Evolutionary conservation across 805 yeast genomes (phyloP), one percentile per base, ranked within the genome.

Genomic region (Zygoascus tannicola): DNA sequence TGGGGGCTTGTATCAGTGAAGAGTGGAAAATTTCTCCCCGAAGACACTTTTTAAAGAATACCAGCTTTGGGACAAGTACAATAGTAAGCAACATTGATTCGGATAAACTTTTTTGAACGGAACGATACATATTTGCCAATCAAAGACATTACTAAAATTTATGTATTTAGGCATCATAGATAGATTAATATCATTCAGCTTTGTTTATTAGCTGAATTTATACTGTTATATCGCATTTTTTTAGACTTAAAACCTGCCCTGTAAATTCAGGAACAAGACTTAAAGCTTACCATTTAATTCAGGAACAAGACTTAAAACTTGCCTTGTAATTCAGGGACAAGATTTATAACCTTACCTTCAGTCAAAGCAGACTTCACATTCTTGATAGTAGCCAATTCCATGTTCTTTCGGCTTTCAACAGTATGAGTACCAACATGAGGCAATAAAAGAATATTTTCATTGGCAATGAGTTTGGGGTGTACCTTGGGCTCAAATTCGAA

Each of bases 341-440:
- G 63, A 0, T 84, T 68, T 46, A 73, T 60, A 5, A 90, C 85
- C 59, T 76, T 78, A 5, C 94, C 95, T 0, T 79, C 72, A 12
- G 65, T 61, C 32, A 85, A 55, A 38, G 66, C 79, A n/a, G 68
- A 61, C 35, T 67, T 64, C 5, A 85, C 76, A 61, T 90, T 92
- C 26, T 72, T 71, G 22, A 84, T 78, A 26, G 81, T 85, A 59
- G 76, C 76, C 53, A 75, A 78, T 65, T 88, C 96, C 95, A 92
- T 85, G 53, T 74, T 73, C 52, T 69, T 65, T 56, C 82, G 75
- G 2, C 69, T 55, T 35, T 70, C 66, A 4, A 42, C 49, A 8
- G 69, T 56, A 45, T 62, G 64, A 16, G 70, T 67, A 28, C 71
- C 71, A 65, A 73, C 73, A 54, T 77, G 83, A 16, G 83, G 83